A percentile compares a stretch with the other conserved stretches of the same genome.
These are phyloP conservation scores for Scenedesmus sp. DNA, from an alignment of 163 green algal genomes.

Conservation along the genomic window DNA sequence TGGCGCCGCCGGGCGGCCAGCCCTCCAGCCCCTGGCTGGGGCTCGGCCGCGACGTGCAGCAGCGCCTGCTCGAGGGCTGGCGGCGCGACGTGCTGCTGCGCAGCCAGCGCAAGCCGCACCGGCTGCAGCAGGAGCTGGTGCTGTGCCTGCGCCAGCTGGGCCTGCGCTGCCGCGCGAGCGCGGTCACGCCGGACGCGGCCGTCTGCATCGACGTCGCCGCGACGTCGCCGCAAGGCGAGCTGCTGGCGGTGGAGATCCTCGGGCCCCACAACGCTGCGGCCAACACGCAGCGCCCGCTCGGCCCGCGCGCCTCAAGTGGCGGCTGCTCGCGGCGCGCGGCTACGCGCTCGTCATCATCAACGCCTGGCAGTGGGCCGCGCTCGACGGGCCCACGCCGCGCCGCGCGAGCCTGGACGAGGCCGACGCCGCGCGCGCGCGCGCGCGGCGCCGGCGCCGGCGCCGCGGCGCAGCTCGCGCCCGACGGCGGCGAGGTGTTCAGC, in stretches of 20 bases:
- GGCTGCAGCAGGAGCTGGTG: conserved; percentile 43
- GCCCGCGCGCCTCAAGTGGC: conserved; percentile 63
- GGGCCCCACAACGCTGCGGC: conserved; percentile 53
- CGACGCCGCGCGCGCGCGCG: background rate
- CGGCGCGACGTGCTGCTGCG: conserved; percentile 11
- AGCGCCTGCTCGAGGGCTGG: conserved; percentile 27
- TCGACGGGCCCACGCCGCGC: background rate
- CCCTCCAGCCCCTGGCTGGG: conserved; percentile 31
- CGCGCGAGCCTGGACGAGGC: background rate
- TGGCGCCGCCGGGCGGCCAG: too few species aligned
- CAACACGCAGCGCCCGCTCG: conserved; percentile 55
- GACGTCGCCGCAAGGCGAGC: conserved; percentile 4
- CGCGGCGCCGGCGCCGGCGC: background rate
- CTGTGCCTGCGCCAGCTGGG: conserved; percentile 45
- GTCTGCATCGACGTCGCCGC: conserved; percentile 43
- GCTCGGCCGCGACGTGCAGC: background rate
- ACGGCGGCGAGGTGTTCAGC: conserved; percentile 4
- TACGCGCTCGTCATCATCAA: conserved; percentile 62
- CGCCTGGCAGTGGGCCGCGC: conserved; percentile 48
- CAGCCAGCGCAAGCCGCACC: conserved; percentile 3
- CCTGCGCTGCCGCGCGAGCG: conserved; percentile 23
- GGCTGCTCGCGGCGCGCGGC: conserved; percentile 59
- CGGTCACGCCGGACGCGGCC: conserved; percentile 48
- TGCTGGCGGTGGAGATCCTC: conserved; percentile 58
- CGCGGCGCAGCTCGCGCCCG: background rate